Base-by-base conservation (phyloP, 2,329 filamentous ascomycete species). In the Claviceps africana region DNA sequence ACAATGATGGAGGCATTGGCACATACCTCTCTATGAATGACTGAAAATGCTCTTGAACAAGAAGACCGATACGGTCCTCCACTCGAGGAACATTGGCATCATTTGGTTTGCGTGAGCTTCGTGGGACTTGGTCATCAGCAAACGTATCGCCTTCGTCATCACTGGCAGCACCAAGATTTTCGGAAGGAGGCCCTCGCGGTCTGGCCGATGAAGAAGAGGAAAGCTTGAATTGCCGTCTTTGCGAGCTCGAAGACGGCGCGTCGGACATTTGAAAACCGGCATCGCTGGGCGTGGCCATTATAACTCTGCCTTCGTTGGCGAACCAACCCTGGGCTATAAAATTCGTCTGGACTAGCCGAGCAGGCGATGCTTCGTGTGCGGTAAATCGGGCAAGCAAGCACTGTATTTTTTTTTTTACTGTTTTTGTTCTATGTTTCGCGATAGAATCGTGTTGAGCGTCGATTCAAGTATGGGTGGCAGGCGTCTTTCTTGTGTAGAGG, bases 11-110 rank as follows among this genome's bases (percentile, higher is more conserved):
- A n/a, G 6, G 25, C 5, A 35, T 22, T 28, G 15, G 13, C 7
- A 48, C 50, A 62, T 65, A 89, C 85, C 76, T 79, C 63, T 93
- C 85, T 28, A 94, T 78, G 63, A 93, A 94, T 57, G 78, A 76
- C 67, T 90, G 83, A 63, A 94, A 93, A 53, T 84, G 80, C 52
- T 83, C 75, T 63, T 88, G 85, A 28, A 91, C 78, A 51, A 83
- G 79, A 57, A 87, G 75, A 56, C 85, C 87, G 48, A 88, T 84
- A 54, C 77, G 77, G 67, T 94, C 88, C 56, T 88, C 82, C 7
- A 91, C 86, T 53, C 79, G 77, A 6, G 85, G 81, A 33, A 93
- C 77, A 50, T 72, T 75, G 55, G 70, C 62, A 25, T 69, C 62
- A 52, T 78, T 71, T 46, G 70, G 66, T 22, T 72, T 64, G 54